Base-by-base conservation (phyloP, 768 basidiomycete species). In the Arthromyces matolae region DNA sequence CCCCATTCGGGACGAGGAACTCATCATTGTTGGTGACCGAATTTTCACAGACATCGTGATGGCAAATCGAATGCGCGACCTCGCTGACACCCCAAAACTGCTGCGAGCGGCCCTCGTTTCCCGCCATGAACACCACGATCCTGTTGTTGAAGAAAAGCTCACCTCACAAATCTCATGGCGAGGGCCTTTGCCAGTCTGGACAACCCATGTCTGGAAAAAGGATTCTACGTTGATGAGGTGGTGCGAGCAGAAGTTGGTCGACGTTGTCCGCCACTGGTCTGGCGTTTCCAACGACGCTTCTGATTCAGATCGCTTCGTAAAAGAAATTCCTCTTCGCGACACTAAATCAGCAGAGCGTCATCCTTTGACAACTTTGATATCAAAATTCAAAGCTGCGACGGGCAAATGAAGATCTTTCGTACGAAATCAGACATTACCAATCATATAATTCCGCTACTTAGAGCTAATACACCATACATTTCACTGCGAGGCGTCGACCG, bases 41-140 rank as follows among this genome's bases (percentile, higher is more conserved):
- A 68, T 97, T 42, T 87, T 96, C 58, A 99, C 95, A 0, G 95
- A 99, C 62, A 69, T 93, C 14, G 78, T 97, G 43, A 72, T 97
- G 65, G 86, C 91, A 8, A 86, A 89, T 56, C 81, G 91, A 28
- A 83, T 93, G 71, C 64, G 64, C 22, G 60, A 48, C 22, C 57
- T 47, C 49, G 58, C 51, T 20, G 41, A 14, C 22, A 20, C 44
- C 22, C 48, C 43, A 24, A 24, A 44, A 28, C 20, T 55, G 3
- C 18, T 55, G 18, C 50, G 40, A 24, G 52, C 50, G 47, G 47
- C 36, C 22, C 52, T 53, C 36, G 54, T 45, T n/a, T 63, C 48
- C 45, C 62, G 58, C 25, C 58, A 51, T 42, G 61, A 63, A 47
- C 61, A 62, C 27, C 54, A 54, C 22, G 63, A 59, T 12, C 60